Conservation (phyloP, 2,329 filamentous ascomycete species). For the Delphinella strobiligena region DNA sequence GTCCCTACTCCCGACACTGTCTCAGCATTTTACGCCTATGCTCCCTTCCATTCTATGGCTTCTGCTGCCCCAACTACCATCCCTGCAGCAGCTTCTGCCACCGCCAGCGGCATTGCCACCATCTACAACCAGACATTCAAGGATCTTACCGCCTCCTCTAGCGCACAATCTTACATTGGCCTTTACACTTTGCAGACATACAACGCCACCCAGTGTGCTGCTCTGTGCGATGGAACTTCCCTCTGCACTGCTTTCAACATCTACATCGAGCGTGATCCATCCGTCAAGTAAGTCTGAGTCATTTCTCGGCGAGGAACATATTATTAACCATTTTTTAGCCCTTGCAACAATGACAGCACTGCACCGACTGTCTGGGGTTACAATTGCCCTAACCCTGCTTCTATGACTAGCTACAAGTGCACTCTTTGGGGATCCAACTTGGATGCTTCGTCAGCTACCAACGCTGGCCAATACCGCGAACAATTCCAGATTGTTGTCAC, state of each 20-base stretch:
- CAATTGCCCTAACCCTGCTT: conserved; percentile 24
- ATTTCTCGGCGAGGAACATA: too few species aligned
- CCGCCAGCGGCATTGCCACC: conserved; percentile 5
- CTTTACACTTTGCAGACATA: conserved; percentile 20
- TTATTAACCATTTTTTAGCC: too few species aligned
- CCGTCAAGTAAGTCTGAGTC: too few species aligned
- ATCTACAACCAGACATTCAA: conserved; percentile 20
- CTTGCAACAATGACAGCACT: conserved; percentile 16
- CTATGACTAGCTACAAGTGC: conserved; percentile 28
- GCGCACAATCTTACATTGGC: conserved; percentile 21
- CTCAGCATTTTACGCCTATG: conserved; percentile 16
- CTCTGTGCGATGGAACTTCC: conserved; percentile 19
- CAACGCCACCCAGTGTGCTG: conserved; percentile 18
- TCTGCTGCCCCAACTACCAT: conserved; percentile 10
- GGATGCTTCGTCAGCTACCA: conserved; percentile 16
- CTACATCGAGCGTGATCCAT: conserved; percentile 23
- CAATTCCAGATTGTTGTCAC: conserved; percentile 20
- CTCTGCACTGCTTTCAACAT: conserved; percentile 25
- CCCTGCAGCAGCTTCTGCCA: neutral
- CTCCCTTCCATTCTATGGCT: conserved; percentile 15
- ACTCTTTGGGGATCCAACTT: conserved; percentile 26
- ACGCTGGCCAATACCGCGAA: conserved; percentile 16
- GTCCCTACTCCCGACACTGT: conserved; percentile 13
- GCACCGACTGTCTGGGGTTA: conserved; percentile 14
- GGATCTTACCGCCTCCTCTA: conserved; percentile 18